Conservation (phyloP, 495 filamentous ascomycete genomes). For the Melanomma pulvis-pyrius region DNA sequence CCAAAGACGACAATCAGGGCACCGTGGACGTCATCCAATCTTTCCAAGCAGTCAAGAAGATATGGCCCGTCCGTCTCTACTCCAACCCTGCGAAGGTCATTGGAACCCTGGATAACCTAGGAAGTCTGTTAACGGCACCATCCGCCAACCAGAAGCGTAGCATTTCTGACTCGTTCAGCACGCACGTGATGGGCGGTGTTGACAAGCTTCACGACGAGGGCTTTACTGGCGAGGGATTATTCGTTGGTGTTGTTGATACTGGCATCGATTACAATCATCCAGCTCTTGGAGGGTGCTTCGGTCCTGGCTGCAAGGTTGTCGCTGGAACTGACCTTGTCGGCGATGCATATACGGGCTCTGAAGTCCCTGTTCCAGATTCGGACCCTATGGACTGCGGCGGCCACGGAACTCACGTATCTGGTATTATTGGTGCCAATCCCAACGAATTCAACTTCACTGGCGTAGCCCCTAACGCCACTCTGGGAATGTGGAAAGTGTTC, state of each 20-base stretch:
- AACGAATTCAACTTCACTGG: constrained; percentile 12
- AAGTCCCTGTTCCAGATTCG: not conserved
- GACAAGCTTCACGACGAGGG: constrained; percentile 9
- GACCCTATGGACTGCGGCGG: constrained; percentile 1
- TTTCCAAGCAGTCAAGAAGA: constrained; percentile 1
- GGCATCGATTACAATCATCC: constrained; percentile 16
- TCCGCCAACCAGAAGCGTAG: not conserved
- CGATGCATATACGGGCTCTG: not conserved
- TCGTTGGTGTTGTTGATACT: constrained; percentile 12
- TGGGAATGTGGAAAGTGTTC: constrained; percentile 4
- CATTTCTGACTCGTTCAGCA: not conserved
- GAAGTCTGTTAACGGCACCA: not conserved
- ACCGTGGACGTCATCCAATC: not conserved
- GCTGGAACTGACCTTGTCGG: constrained; percentile 6
- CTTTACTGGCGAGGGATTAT: constrained; percentile 2
- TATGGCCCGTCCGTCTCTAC: constrained; percentile 8
- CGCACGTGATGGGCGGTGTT: constrained; percentile 7
- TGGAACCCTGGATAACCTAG: not conserved
- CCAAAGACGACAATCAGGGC: not conserved
- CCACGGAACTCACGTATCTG: constrained; percentile 7
- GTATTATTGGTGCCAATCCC: constrained; percentile 13
- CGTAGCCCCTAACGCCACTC: constrained; percentile 5
- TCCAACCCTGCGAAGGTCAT: not conserved
- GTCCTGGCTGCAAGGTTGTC: constrained; percentile 6
- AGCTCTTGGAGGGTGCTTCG: constrained; percentile 16